Evolutionary conservation across 1,284 basidiomycete species (phyloP).

Genomic region (Papiliotrema nemorosa): DNA sequence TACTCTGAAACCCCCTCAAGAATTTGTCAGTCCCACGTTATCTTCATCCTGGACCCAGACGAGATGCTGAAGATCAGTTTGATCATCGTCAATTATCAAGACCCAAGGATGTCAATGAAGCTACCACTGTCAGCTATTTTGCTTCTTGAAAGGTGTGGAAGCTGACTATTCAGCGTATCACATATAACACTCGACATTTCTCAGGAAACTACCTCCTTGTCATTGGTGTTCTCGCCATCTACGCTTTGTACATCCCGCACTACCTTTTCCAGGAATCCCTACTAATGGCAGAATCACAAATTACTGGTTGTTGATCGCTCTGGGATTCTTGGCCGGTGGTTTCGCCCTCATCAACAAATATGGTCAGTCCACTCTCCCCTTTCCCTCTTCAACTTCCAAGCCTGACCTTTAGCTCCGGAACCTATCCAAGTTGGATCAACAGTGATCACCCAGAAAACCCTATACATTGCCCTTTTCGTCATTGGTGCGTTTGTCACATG

Average conservation of each 20-base stretch:
- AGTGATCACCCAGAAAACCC: constrained; percentile 50
- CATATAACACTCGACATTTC: constrained; percentile 87
- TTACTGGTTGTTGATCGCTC: constrained; percentile 71
- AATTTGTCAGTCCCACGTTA: constrained; percentile 32
- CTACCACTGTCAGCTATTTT: constrained; percentile 45
- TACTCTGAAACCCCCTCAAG: constrained; percentile 33
- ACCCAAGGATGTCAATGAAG: constrained; percentile 60
- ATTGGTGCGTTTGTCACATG: constrained; percentile 31
- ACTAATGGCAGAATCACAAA: constrained; percentile 59
- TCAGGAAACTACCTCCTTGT: constrained; percentile 88
- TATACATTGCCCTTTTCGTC: constrained; percentile 61
- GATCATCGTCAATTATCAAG: constrained; percentile 84
- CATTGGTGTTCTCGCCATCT: constrained; percentile 74
- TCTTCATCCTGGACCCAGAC: not conserved
- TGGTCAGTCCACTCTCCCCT: constrained; percentile 58
- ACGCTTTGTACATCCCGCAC: constrained; percentile 69
- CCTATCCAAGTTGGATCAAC: constrained; percentile 4
- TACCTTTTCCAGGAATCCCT: not conserved
- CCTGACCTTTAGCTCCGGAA: not conserved
- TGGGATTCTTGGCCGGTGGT: constrained; percentile 84
- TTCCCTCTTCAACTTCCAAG: not conserved
- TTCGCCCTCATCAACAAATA: constrained; percentile 87
- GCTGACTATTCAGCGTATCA: constrained; percentile 63
- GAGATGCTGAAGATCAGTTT: constrained; percentile 52
- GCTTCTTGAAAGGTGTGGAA: not conserved